phyloP scores from a whole-genome alignment of 495 filamentous ascomycete genomes.

The Symbiotaphrina buchneri region DNA sequence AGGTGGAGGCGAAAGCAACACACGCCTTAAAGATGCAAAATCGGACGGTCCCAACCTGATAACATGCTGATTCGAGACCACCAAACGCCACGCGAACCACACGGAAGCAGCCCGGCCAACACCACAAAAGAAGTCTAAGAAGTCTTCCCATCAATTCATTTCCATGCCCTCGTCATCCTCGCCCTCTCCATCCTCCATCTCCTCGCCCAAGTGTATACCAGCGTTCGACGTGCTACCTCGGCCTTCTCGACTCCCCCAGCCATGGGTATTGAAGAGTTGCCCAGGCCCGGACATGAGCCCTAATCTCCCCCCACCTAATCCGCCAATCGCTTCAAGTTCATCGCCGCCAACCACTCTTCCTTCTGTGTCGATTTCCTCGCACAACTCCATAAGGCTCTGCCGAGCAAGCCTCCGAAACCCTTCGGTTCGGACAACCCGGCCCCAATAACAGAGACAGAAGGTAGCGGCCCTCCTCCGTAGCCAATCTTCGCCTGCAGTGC shows the following conservation, averaged over 20 bases:
- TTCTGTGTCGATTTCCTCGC: conserved; percentile 77
- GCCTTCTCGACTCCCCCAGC: conserved; percentile 20
- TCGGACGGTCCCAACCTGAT: too few relatives aligned
- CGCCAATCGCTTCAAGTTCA: conserved; percentile 61
- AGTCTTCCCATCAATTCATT: conserved; percentile 28
- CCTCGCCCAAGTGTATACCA: conserved; percentile 30
- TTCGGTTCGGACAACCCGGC: conserved; percentile 69
- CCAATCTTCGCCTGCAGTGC: conserved; percentile 79
- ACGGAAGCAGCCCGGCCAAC: too few relatives aligned
- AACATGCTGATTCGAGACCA: too few relatives aligned
- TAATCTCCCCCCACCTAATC: conserved; percentile 36
- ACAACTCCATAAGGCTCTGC: conserved; percentile 65
- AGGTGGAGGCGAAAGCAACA: too few relatives aligned
- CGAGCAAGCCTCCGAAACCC: conserved; percentile 67
- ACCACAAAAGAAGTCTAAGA: too few relatives aligned
- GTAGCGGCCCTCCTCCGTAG: conserved; percentile 63
- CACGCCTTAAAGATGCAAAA: too few relatives aligned
- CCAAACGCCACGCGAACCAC: too few relatives aligned
- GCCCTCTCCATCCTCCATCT: conserved; percentile 36
- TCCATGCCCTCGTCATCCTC: conserved; percentile 57
- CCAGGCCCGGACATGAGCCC: conserved; percentile 24
- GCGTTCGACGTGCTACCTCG: conserved; percentile 22
- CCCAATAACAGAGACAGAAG: conserved; percentile 88
- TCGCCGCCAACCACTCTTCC: conserved; percentile 66
- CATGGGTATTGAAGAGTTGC: too few relatives aligned